phyloP scores from a whole-genome alignment of 371 early-diverging fungal species.

The Blastocladiella emersonii region DNA sequence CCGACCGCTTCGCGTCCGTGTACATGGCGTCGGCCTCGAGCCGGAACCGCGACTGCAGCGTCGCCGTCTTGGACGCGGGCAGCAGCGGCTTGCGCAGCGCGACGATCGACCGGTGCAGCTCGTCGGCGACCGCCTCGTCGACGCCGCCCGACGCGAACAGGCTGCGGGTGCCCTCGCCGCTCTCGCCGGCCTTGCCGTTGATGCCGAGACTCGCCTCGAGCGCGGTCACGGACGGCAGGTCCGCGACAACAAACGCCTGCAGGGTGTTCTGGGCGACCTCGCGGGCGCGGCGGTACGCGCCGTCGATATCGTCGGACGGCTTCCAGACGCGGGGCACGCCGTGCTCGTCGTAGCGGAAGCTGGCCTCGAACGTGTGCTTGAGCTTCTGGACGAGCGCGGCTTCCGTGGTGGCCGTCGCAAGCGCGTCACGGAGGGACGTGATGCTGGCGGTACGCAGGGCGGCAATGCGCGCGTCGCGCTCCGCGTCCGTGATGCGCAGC shows the following conservation, averaged over 20 bases:
- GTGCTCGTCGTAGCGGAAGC: conserved; percentile 81
- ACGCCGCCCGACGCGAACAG: too few relatives aligned
- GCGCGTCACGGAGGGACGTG: neutral
- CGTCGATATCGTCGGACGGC: conserved; percentile 86
- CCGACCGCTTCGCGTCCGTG: conserved; percentile 87
- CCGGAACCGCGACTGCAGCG: conserved; percentile 64
- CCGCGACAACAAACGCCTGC: neutral
- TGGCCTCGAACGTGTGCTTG: conserved; percentile 54
- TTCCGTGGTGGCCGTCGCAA: neutral
- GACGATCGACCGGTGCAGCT: neutral
- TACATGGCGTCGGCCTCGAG: conserved; percentile 80
- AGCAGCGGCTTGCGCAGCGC: conserved; percentile 41
- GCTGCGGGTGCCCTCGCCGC: too few relatives aligned
- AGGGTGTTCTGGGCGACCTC: conserved; percentile 29
- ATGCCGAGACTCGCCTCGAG: too few relatives aligned
- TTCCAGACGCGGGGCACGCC: conserved; percentile 91
- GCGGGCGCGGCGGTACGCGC: conserved; percentile 55
- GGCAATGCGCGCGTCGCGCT: neutral
- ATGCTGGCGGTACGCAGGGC: neutral
- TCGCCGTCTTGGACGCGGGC: conserved; percentile 51
- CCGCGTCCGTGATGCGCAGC: neutral
- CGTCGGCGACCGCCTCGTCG: neutral
- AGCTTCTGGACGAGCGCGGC: neutral
- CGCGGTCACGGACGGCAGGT: neutral
- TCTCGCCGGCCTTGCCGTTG: too few relatives aligned